Evolutionary conservation across 345 rosid genomes (phyloP), one percentile per base, ranked within the genome.

Genomic region (Abelmoschus esculentus): DNA sequence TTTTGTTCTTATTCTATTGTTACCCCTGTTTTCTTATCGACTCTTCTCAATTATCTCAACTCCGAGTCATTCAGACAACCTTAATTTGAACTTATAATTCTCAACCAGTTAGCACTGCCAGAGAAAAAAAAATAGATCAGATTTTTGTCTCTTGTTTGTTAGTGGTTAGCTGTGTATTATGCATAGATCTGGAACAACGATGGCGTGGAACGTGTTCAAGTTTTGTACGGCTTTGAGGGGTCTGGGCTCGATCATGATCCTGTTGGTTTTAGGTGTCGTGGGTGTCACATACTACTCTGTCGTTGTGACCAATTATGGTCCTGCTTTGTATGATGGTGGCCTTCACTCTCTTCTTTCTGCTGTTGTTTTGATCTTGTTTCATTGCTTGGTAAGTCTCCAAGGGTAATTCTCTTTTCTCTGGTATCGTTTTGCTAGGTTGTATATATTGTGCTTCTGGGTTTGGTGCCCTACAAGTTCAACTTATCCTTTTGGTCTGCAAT

Each of bases 121-220:
- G 47, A 6, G 26, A 15, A 4, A 55, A 0, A 54, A 22, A 28
- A 61, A 3, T 40, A 40, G 28, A 67, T 7, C 34, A 44, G 11
- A 34, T 58, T 59, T 1, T 55, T 53, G 10, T 61, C 15, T 59
- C 40, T 22, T 9, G 31, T 19, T 55, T 38, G 36, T 49, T 75
- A 54, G 36, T 72, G 66, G 70, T 60, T 75, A 47, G 22, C 70
- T 55, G 71, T 58, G 72, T 62, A 83, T 55, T 77, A 93, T 91
- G 98, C 96, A 91, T 78, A 91, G 96, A 91, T 91, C 97, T 78
- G 96, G 97, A 54, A 87, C 85, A 69, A 72, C 86, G 62, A 95
- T 95, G 99, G 99, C 99, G 34, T 95, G 99, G 99, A 91, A 95
- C 83, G 98, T 95, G 61, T 95, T 95, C 87, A 90, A 83, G 73